phyloP scores from a whole-genome alignment of 2,329 filamentous ascomycete genomes.

The Sclerotinia borealis region DNA sequence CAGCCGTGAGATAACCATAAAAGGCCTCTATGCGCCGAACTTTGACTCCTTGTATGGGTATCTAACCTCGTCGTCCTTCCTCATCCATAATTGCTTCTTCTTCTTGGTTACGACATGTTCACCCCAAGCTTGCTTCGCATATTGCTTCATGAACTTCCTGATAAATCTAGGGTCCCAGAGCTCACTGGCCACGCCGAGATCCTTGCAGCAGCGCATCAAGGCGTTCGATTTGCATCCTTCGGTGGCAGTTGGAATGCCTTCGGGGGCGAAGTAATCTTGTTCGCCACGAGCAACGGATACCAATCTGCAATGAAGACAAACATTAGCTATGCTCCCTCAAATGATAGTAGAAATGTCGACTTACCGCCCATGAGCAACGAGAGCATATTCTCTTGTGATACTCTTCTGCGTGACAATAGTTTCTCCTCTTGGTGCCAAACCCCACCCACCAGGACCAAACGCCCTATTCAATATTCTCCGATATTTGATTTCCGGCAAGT shows the following conservation, averaged over 20 bases:
- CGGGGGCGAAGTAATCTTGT: conserved; percentile 85
- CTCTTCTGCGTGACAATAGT: conserved; percentile 52
- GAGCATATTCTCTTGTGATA: conserved; percentile 85
- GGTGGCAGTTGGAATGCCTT: conserved; percentile 86
- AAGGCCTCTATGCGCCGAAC: conserved; percentile 20
- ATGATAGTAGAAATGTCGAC: conserved; percentile 27
- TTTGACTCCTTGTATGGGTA: conserved; percentile 52
- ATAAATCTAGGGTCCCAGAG: conserved; percentile 95
- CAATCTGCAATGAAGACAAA: conserved; percentile 49
- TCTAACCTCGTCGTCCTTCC: conserved; percentile 71
- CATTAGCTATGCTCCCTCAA: conserved; percentile 11
- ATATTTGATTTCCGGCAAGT: conserved; percentile 98
- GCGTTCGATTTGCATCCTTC: conserved; percentile 98
- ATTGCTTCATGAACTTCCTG: conserved; percentile 67
- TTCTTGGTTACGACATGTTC: conserved; percentile 85
- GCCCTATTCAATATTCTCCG: conserved; percentile 80
- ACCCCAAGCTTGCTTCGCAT: conserved; percentile 78
- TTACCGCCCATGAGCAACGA: conserved; percentile 82
- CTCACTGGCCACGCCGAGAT: conserved; percentile 88
- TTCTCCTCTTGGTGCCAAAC: conserved; percentile 78
- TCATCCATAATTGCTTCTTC: conserved; percentile 78
- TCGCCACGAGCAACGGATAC: conserved; percentile 91
- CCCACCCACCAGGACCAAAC: conserved; percentile 95
- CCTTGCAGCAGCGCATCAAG: conserved; percentile 97
- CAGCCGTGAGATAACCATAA: background rate